phyloP scores from a whole-genome alignment of 2,329 filamentous ascomycete genomes.

The Bipolaris gigantea region DNA sequence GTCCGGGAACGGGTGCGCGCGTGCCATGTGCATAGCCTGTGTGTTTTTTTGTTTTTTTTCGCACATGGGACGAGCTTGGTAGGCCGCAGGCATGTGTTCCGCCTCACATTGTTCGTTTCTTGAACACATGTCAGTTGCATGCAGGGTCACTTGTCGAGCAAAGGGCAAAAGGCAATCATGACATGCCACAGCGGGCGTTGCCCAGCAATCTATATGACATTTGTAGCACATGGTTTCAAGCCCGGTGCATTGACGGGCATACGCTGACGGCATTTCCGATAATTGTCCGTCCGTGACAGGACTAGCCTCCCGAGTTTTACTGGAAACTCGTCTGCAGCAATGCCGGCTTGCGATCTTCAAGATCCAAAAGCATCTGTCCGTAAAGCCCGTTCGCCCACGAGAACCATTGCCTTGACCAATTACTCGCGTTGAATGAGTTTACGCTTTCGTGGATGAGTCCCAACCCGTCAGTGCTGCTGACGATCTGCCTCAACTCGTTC shows the following conservation, averaged over 20 bases:
- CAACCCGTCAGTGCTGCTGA: constrained; percentile 52
- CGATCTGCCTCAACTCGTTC: constrained; percentile 48
- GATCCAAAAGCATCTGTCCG: constrained; percentile 54
- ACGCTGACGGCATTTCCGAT: constrained; percentile 2
- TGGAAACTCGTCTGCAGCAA: constrained; percentile 51
- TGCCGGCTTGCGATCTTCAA: constrained; percentile 49
- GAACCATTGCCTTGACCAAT: constrained; percentile 56
- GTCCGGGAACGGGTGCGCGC: not conserved
- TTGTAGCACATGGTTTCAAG: constrained; percentile 2
- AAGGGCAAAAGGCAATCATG: constrained; percentile 4
- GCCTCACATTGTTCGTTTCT: not conserved
- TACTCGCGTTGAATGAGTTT: constrained; percentile 50
- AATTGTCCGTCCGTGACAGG: not conserved
- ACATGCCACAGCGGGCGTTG: constrained; percentile 1
- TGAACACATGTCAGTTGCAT: not conserved
- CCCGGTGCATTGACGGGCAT: not conserved
- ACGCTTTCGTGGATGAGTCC: constrained; percentile 58
- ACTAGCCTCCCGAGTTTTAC: constrained; percentile 16
- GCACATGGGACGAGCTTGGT: not conserved
- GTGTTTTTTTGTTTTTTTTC: not conserved
- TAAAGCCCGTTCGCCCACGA: constrained; percentile 57
- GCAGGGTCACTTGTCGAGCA: not conserved
- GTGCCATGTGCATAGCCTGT: not conserved
- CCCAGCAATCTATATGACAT: constrained; percentile 1
- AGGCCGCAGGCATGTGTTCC: not conserved